Conservation (phyloP, 1,284 basidiomycete species). For the Ustilago tritici region DNA sequence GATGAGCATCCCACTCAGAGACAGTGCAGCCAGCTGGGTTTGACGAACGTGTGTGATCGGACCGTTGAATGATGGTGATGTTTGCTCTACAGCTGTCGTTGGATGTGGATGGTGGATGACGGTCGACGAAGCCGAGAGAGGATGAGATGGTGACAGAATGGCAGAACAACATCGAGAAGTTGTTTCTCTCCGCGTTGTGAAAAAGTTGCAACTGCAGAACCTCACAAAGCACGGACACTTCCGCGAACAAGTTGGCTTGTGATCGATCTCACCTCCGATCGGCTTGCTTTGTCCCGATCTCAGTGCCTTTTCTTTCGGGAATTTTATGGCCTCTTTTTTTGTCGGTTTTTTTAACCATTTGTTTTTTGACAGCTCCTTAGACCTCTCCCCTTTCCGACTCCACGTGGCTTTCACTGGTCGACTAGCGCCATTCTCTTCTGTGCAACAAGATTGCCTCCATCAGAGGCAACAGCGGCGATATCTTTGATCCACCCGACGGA, state of each 20-base stretch:
- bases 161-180: conserved; percentile 12
- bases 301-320: neutral
- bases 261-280: conserved; percentile 31
- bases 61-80: neutral
- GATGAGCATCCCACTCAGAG: conserved; percentile 19
- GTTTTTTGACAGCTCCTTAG: neutral
- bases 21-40: neutral
- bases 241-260: conserved; percentile 9
- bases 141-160: conserved; percentile 2
- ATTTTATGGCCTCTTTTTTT: conserved; percentile 14
- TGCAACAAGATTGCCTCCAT: neutral
- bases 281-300: conserved; percentile 8
- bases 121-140: conserved; percentile 14
- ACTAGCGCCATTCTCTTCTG: neutral
- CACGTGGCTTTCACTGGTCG: conserved; percentile 3
- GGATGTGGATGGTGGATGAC: neutral
- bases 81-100: neutral
- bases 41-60: neutral
- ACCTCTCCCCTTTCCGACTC: neutral
- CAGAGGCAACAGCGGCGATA: neutral
- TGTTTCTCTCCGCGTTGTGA: conserved; percentile 26
- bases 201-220: conserved; percentile 14
- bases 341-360: neutral
- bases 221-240: conserved; percentile 5
- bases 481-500: neutral